Conservation (phyloP, 805 yeast genomes). For the Teunomyces atbi region DNA sequence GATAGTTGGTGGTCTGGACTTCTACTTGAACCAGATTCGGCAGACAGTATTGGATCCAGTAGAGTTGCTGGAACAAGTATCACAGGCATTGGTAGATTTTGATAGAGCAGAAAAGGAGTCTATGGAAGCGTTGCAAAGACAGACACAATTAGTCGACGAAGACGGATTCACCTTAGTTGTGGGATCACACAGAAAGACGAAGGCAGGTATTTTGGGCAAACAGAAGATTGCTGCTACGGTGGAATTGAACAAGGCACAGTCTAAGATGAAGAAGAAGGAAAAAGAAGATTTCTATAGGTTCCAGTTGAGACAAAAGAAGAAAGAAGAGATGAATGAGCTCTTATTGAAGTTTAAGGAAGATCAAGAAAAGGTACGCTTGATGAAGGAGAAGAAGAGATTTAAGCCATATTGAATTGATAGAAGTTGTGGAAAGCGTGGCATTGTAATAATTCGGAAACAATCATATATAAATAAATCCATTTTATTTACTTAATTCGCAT, state of each 20-base stretch:
- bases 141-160: conserved; percentile 72
- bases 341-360: conserved; percentile 83
- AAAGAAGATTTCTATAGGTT: conserved; percentile 92
- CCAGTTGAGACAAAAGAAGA: conserved; percentile 92
- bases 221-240: conserved; percentile 40
- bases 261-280: conserved; percentile 66
- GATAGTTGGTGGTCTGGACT: conserved; percentile 22
- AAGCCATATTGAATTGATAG: conserved; percentile 62
- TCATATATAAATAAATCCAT: neutral
- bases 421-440: neutral
- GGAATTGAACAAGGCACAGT: conserved; percentile 35
- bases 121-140: conserved; percentile 51
- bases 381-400: conserved; percentile 81
- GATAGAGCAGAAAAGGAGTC: conserved; percentile 67
- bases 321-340: conserved; percentile 86
- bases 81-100: conserved; percentile 63
- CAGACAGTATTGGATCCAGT: conserved; percentile 46
- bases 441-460: neutral
- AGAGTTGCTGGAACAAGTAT: conserved; percentile 53
- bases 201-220: conserved; percentile 65
- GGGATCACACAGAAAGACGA: conserved; percentile 79
- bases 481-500: neutral
- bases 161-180: conserved; percentile 94
- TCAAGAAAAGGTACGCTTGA: conserved; percentile 75
- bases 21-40: conserved; percentile 41